phyloP scores from a whole-genome alignment of 2,329 filamentous ascomycete species.

The Ceratocystis variospora region DNA sequence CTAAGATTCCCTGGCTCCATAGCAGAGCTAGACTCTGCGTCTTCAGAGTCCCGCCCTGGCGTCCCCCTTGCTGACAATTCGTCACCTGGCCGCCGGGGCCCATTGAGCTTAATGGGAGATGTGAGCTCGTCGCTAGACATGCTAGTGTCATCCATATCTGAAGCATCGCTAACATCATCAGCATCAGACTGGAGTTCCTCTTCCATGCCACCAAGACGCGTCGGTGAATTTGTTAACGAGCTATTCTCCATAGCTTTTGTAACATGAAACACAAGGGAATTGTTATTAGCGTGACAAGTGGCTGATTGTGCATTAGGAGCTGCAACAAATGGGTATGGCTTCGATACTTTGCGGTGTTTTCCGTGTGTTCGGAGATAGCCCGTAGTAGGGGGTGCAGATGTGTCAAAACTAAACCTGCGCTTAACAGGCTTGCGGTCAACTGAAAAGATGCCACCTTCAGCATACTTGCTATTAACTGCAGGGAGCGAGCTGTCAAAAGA shows the following conservation, averaged over 20 bases:
- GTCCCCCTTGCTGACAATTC: conserved; percentile 40
- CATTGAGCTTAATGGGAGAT: conserved; percentile 36
- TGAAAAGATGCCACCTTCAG: conserved; percentile 41
- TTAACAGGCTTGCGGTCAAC: conserved; percentile 28
- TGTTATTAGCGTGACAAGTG: conserved; percentile 8
- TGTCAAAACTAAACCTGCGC: conserved; percentile 24
- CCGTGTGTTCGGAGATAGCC: conserved; percentile 37
- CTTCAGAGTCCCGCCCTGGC: conserved; percentile 37
- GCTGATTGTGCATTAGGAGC: neutral
- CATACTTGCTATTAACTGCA: conserved; percentile 44
- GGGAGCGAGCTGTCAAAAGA: conserved; percentile 40
- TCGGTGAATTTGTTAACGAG: conserved; percentile 29
- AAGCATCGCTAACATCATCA: conserved; percentile 38
- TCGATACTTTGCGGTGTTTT: conserved; percentile 26
- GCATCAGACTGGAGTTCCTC: conserved; percentile 29
- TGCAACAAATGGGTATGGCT: conserved; percentile 6
- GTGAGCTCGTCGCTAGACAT: conserved; percentile 36
- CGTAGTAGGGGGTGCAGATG: conserved; percentile 32
- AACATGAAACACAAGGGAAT: conserved; percentile 29
- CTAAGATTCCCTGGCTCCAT: conserved; percentile 37
- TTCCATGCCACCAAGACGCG: conserved; percentile 26
- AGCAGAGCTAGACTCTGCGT: conserved; percentile 34
- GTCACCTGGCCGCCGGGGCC: conserved; percentile 31
- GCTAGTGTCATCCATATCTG: conserved; percentile 43
- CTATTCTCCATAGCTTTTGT: conserved; percentile 27